These are phyloP conservation scores for Triglochin maritima DNA, from an alignment of 106 monocot species.

Conservation along the genomic window DNA sequence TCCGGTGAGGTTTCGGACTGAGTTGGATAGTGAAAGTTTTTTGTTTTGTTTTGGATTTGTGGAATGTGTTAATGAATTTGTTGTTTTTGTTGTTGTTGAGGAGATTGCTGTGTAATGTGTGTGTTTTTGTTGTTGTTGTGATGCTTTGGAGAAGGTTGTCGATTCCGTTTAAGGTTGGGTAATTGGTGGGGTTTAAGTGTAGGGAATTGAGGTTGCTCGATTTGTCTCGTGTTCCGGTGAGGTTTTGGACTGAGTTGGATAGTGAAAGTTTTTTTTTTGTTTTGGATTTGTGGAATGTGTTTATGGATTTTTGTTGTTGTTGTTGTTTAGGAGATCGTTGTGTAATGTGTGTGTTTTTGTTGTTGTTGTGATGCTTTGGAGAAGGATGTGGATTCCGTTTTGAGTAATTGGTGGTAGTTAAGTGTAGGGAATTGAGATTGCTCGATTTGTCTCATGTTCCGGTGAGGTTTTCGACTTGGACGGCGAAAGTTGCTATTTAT, in stretches of 20 bases:
- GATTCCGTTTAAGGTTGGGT: background rate
- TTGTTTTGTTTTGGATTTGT: background rate
- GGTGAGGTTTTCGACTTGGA: background rate
- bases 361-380: background rate
- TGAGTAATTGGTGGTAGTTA: background rate
- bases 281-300: no score
- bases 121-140: background rate
- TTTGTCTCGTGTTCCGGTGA: background rate
- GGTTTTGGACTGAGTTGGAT: background rate
- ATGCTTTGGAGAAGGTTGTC: background rate
- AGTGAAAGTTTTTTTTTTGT: background rate
- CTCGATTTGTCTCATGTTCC: background rate
- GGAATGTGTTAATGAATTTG: no score
- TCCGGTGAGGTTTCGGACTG: slow-evolving; percentile 21
- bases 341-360: background rate
- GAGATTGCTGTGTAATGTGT: background rate
- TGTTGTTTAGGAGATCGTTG: background rate
- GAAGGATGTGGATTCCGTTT: background rate
- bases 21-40: background rate
- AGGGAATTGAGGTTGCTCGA: background rate
- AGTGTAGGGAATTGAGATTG: background rate
- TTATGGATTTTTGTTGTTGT: no score
- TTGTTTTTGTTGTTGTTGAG: background rate
- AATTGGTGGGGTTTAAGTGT: background rate
- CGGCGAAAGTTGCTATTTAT: no score